Percentiles rank a stretch among this genome's conserved stretches.
Evolutionary conservation across 2,329 filamentous ascomycete genomes (phyloP).

Genomic region (Alternaria sp.): DNA sequence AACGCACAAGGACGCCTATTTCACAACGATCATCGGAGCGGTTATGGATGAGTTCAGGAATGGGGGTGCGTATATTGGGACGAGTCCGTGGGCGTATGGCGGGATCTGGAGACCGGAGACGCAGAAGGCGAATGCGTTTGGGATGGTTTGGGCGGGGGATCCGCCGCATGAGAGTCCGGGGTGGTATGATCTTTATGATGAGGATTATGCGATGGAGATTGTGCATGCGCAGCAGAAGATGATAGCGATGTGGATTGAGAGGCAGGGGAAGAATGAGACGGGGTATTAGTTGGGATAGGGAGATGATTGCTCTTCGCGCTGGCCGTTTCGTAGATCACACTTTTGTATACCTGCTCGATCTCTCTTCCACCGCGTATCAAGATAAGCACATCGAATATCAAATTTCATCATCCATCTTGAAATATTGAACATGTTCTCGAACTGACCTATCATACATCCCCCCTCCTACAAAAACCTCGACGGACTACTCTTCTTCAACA

Average conservation of each 20-base stretch:
- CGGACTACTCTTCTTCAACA: slow-evolving; percentile 38
- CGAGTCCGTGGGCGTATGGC: slow-evolving; percentile 51
- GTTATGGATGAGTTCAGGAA: slow-evolving; percentile 45
- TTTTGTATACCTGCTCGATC: not conserved
- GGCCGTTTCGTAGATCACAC: not conserved
- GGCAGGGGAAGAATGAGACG: slow-evolving; percentile 13
- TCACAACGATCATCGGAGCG: slow-evolving; percentile 46
- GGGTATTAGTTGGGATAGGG: not conserved
- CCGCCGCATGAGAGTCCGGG: slow-evolving; percentile 50
- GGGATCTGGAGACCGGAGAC: slow-evolving; percentile 49
- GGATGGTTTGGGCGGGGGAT: slow-evolving; percentile 51
- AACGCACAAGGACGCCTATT: slow-evolving; percentile 49
- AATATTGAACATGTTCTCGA: not conserved
- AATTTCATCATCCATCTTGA: not conserved
- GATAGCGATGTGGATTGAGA: slow-evolving; percentile 41
- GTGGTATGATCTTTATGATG: slow-evolving; percentile 52
- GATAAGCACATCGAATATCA: not conserved
- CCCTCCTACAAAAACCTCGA: slow-evolving; percentile 27
- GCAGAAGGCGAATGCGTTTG: slow-evolving; percentile 47
- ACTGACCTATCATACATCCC: not conserved
- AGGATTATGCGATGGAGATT: slow-evolving; percentile 48
- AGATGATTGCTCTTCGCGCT: not conserved
- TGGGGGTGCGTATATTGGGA: slow-evolving; percentile 47
- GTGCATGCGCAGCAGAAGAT: slow-evolving; percentile 42
- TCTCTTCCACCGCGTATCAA: not conserved